Conservation (phyloP, 2,329 filamentous ascomycete species). For the Cryphonectria carpinicola region DNA sequence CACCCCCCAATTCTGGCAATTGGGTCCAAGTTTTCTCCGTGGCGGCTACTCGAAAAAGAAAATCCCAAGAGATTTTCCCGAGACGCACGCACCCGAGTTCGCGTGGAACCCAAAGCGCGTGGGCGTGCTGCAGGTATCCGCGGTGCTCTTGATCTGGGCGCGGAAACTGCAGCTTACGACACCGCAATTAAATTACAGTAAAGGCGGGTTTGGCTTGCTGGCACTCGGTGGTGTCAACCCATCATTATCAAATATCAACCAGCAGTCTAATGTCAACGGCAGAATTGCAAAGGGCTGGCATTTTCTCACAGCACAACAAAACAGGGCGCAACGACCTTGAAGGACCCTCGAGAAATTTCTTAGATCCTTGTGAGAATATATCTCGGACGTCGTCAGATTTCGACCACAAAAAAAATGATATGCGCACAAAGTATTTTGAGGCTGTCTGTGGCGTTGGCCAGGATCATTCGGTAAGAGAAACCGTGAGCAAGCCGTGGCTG, state of each 20-base stretch:
- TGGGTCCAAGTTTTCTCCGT: not conserved
- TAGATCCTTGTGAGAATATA: not conserved
- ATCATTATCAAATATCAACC: not conserved
- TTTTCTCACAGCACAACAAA: not conserved
- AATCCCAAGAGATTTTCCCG: slow-evolving; percentile 14
- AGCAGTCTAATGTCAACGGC: not conserved
- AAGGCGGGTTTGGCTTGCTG: not conserved
- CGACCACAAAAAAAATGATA: not conserved
- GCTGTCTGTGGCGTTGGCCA: slow-evolving; percentile 6
- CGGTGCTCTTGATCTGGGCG: slow-evolving; percentile 1
- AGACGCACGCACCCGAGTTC: slow-evolving; percentile 19
- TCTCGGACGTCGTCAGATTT: not conserved
- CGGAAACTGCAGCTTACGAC: not conserved
- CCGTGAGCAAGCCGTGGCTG: slow-evolving; percentile 3
- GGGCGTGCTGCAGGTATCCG: slow-evolving; percentile 24
- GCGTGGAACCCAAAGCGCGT: slow-evolving; percentile 25
- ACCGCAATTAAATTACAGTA: too few relatives aligned
- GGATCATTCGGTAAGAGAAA: slow-evolving; percentile 4
- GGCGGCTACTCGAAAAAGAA: slow-evolving; percentile 8
- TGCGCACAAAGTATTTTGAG: slow-evolving; percentile 11
- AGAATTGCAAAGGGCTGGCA: not conserved
- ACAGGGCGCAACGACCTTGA: not conserved
- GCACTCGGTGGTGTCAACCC: not conserved
- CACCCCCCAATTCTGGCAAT: not conserved
- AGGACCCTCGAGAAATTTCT: not conserved